phyloP scores from a whole-genome alignment of 192 early-diverging fungal genomes.

The Mortierella alpina region DNA sequence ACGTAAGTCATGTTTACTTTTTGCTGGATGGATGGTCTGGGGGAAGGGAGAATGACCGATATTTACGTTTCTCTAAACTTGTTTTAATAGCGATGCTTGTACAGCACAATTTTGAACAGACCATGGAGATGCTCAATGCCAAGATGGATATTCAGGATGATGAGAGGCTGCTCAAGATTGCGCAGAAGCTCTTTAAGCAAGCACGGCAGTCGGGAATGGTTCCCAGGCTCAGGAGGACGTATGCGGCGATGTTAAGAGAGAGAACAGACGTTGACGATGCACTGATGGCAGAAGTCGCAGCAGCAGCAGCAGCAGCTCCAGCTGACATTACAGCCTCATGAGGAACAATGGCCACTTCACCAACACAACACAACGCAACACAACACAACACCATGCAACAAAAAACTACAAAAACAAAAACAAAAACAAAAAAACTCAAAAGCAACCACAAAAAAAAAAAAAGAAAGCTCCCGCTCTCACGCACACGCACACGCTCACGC shows the following conservation, averaged over 20 bases:
- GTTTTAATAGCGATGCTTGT: conserved; percentile 51
- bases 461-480: too few relatives aligned
- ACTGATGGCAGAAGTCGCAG: too few relatives aligned
- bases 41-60: neutral
- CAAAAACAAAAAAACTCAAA: too few relatives aligned
- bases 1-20: conserved; percentile 36
- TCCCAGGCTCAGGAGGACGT: conserved; percentile 18
- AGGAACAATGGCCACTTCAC: neutral
- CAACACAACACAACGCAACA: neutral
- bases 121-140: conserved; percentile 59
- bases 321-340: neutral
- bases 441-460: too few relatives aligned
- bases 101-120: conserved; percentile 58
- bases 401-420: neutral
- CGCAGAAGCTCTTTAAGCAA: conserved; percentile 51
- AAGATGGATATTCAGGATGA: conserved; percentile 63
- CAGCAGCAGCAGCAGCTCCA: neutral
- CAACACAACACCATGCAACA: neutral
- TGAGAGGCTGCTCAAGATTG: conserved; percentile 52
- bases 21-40: neutral
- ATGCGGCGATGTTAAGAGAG: conserved; percentile 2
- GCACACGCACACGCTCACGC: too few relatives aligned
- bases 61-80: neutral
- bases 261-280: too few relatives aligned
- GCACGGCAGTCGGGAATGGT: conserved; percentile 31